phyloP scores from a whole-genome alignment of 805 yeast genomes.

The Kodamaea restingae region DNA sequence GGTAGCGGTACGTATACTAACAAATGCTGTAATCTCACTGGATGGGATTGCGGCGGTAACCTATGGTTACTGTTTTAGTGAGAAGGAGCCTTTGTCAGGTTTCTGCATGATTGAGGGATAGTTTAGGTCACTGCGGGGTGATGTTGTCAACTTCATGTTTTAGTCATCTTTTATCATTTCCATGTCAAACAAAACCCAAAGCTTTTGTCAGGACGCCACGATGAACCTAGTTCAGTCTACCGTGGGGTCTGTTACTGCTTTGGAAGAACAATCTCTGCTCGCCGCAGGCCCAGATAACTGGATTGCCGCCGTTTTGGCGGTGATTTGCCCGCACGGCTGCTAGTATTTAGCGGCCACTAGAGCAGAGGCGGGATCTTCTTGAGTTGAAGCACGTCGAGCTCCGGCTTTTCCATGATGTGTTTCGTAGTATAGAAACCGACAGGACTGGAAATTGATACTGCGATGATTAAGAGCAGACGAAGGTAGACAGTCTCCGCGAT shows the following conservation, averaged over 20 bases:
- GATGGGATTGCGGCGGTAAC: no score
- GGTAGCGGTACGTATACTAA: slow-evolving; percentile 87
- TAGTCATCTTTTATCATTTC: no score
- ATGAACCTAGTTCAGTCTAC: slow-evolving; percentile 27
- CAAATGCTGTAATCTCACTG: no score
- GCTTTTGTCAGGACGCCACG: slow-evolving; percentile 72
- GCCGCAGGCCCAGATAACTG: slow-evolving; percentile 50
- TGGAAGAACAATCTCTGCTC: slow-evolving; percentile 76
- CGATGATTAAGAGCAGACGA: not conserved
- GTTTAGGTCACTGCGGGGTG: no score
- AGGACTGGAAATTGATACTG: no score
- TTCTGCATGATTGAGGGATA: no score
- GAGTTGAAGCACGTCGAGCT: slow-evolving; percentile 69
- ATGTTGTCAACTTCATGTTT: no score
- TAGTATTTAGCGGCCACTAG: slow-evolving; percentile 45
- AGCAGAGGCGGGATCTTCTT: slow-evolving; percentile 56
- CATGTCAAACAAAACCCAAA: no score
- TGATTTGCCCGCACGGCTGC: slow-evolving; percentile 30
- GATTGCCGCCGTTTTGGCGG: slow-evolving; percentile 35
- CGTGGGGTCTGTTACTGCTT: slow-evolving; percentile 90
- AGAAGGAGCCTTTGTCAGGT: no score
- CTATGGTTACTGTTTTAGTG: no score
- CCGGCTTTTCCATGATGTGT: slow-evolving; percentile 31
- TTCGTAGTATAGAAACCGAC: slow-evolving; percentile 93
- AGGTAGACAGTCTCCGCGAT: no score